Evolutionary conservation across 2,329 filamentous ascomycete genomes (phyloP).

Genomic region (Alternaria viburni): DNA sequence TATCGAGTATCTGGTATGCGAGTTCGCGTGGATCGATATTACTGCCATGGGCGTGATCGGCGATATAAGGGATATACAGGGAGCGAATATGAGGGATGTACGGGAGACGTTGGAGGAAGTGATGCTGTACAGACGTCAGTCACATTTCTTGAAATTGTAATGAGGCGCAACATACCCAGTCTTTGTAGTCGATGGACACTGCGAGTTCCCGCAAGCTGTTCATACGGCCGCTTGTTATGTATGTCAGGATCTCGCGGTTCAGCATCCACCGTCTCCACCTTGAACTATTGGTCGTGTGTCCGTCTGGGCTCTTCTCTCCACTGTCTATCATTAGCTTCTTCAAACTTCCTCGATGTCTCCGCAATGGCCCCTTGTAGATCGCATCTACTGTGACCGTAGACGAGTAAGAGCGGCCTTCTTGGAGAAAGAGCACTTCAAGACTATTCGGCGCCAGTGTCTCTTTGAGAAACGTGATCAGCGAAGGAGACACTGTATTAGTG

Average conservation of each 20-base stretch:
- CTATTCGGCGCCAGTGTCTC: conserved; percentile 79
- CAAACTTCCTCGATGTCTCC: conserved; percentile 73
- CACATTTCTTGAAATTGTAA: background rate
- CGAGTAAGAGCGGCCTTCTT: conserved; percentile 66
- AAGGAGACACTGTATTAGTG: conserved; percentile 72
- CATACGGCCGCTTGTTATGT: conserved; percentile 80
- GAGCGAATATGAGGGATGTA: conserved; percentile 73
- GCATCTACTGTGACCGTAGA: conserved; percentile 69
- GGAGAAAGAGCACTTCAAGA: conserved; percentile 78
- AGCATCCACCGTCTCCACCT: conserved; percentile 75
- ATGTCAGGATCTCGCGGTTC: conserved; percentile 71
- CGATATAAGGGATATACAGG: conserved; percentile 72
- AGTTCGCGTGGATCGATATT: conserved; percentile 70
- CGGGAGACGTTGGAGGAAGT: conserved; percentile 77
- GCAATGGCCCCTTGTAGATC: conserved; percentile 73
- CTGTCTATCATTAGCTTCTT: conserved; percentile 78
- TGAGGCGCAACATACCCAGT: conserved; percentile 69
- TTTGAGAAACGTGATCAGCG: conserved; percentile 75
- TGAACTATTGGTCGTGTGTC: conserved; percentile 45
- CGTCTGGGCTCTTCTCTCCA: conserved; percentile 60
- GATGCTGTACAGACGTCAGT: conserved; percentile 62
- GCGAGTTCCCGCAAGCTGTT: conserved; percentile 72
- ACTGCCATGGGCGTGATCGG: conserved; percentile 63
- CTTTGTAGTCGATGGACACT: conserved; percentile 73
- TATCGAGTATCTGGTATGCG: conserved; percentile 77